Conservation (phyloP, 1,284 basidiomycete genomes). For the Calocybe gambosa region DNA sequence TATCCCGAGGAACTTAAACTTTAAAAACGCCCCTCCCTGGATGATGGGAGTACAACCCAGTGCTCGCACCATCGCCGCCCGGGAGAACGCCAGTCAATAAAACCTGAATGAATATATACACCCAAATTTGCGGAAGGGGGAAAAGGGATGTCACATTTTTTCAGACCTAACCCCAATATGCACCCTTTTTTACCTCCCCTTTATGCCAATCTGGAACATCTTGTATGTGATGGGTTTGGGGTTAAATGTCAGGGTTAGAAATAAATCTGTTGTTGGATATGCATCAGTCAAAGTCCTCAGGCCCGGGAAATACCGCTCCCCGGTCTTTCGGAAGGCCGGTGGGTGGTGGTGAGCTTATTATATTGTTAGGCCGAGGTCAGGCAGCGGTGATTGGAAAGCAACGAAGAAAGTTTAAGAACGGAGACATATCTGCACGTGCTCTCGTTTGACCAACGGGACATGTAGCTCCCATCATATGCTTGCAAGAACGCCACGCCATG, state of each 20-base stretch:
- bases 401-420: background rate
- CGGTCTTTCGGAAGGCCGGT: background rate
- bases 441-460: background rate
- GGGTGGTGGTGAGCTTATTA: background rate
- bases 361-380: background rate
- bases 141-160: background rate
- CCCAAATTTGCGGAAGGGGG: background rate
- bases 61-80: no score
- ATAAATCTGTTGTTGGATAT: background rate
- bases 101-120: background rate
- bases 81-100: background rate
- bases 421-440: background rate
- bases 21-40: background rate
- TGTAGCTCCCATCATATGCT: background rate
- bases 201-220: background rate
- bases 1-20: background rate
- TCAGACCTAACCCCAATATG: background rate
- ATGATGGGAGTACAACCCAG: background rate
- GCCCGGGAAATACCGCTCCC: background rate
- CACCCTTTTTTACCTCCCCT: background rate
- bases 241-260: background rate
- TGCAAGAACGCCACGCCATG: conserved; percentile 1
- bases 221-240: background rate
- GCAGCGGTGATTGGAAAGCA: background rate
- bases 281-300: background rate